Percentiles rank a stretch among this genome's conserved stretches.
Evolutionary conservation across 352 stramenopile species (phyloP).

Genomic region (Phytophthora chlamydospora): DNA sequence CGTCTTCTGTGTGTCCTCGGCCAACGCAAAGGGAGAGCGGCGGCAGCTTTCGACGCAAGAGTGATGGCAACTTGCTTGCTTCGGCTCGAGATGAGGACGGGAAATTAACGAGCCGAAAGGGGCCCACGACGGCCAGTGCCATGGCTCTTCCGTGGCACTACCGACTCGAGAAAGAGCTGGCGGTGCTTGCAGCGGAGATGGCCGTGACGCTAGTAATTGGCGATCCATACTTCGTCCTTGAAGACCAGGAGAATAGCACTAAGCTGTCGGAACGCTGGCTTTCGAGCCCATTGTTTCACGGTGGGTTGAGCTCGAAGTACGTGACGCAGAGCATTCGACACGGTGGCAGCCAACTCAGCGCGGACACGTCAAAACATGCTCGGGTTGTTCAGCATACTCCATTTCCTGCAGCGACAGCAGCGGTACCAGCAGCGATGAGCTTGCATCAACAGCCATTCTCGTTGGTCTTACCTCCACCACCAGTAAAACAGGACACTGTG

Average conservation of each 20-base stretch:
- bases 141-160: slow-evolving; percentile 59
- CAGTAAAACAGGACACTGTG: not conserved
- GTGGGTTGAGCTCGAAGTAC: slow-evolving; percentile 29
- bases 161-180: slow-evolving; percentile 71
- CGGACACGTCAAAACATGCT: not conserved
- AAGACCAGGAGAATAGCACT: not conserved
- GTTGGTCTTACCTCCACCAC: slow-evolving; percentile 39
- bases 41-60: slow-evolving; percentile 26
- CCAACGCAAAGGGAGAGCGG: slow-evolving; percentile 9
- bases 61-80: slow-evolving; percentile 11
- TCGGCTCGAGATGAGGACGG: slow-evolving; percentile 12
- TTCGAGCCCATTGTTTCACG: slow-evolving; percentile 37
- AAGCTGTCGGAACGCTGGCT: slow-evolving; percentile 30
- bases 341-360: not conserved
- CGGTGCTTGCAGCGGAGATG: slow-evolving; percentile 58
- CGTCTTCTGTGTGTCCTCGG: slow-evolving; percentile 8
- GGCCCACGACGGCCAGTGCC: slow-evolving; percentile 28
- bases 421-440: slow-evolving; percentile 2
- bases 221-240: slow-evolving; percentile 36
- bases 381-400: slow-evolving; percentile 42
- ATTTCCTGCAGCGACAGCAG: slow-evolving; percentile 11
- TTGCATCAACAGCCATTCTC: slow-evolving; percentile 34
- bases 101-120: slow-evolving; percentile 8
- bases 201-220: slow-evolving; percentile 56
- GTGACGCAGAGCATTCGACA: slow-evolving; percentile 25